Base-by-base conservation (phyloP, 75 land plant genomes). In the Adiantum capillusveneris region DNA sequence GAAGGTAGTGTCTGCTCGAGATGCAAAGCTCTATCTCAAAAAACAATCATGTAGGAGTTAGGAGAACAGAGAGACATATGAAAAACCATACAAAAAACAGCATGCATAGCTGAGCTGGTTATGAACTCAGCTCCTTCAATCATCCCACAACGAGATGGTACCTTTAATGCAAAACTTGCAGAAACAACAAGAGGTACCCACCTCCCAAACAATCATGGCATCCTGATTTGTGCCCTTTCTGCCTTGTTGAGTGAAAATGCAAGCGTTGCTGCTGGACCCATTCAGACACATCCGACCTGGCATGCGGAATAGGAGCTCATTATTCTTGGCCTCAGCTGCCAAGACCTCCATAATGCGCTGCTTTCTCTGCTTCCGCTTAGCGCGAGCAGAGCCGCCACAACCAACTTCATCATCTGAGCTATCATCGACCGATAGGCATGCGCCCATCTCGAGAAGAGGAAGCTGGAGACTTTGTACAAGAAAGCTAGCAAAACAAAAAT, bases 181-280 rank as follows among this genome's bases (percentile, higher is more conserved):
- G 37, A 34, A 9, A 9, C 37, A 34, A 5, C 9, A 5, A 9
- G 9, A 5, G 9, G 17, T 2, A 21, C 84, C 46, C 31, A 88
- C 93, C 93, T 88, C 89, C 93, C 93, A 88, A 55, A 85, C 93
- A 59, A 85, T 54, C 93, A 88, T 88, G 61, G 93, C 88, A 65
- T 88, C 93, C 71, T 88, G 93, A 56, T 88, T 88, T 21, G 71
- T 79, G 12, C 93, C 93, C 66, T 88, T 88, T 68, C 67, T 75
- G 26, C 93, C 93, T 46, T 88, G 89, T 56, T 85, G 88, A 19
- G 89, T 82, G 56, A 81, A 82, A 26, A 88, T 42, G 13, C 79
- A 84, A 1, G 93, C 85, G n/a, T 68, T 29, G 20, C 60, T 70
- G 60, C 64, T 79, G 3, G 82, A 46, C 0, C 89, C 89, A 72